Conservation (phyloP, 345 rosid genomes). For the Schrenkiella parvula region DNA sequence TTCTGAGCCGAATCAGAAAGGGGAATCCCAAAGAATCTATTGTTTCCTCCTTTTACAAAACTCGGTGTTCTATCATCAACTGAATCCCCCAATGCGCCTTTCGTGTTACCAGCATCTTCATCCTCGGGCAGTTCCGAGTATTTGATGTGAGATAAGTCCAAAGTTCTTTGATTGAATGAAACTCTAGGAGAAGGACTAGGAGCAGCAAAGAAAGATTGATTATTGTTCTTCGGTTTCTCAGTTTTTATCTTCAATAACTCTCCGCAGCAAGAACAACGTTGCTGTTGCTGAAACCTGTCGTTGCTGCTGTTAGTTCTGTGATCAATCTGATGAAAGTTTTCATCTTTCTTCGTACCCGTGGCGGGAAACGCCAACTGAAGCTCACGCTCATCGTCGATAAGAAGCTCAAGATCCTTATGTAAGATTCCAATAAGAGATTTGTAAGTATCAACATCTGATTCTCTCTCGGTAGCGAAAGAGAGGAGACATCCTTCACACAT, state of each 20-base stretch:
- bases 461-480: constrained; percentile 81
- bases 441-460: constrained; percentile 74
- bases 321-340: constrained; percentile 1
- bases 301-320: constrained; percentile 13
- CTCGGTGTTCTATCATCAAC: constrained; percentile 57
- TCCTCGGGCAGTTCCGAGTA: constrained; percentile 23
- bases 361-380: constrained; percentile 41
- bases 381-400: constrained; percentile 62
- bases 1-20: constrained; percentile 59
- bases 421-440: constrained; percentile 78
- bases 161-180: constrained; percentile 36
- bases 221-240: constrained; percentile 27
- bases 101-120: constrained; percentile 14
- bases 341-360: constrained; percentile 40
- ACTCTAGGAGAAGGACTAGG: constrained; percentile 81
- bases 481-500: constrained; percentile 96
- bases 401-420: constrained; percentile 73
- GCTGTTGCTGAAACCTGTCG: constrained; percentile 11
- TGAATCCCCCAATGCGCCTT: constrained; percentile 14
- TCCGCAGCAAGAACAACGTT: constrained; percentile 66
- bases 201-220: constrained; percentile 38
- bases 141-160: constrained; percentile 20
- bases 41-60: constrained; percentile 43
- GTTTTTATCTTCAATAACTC: constrained; percentile 52
- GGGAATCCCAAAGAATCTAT: constrained; percentile 78